These are phyloP conservation scores for Punctularia strigosozonata DNA, from an alignment of 768 basidiomycete genomes.

Conservation along the genomic window DNA sequence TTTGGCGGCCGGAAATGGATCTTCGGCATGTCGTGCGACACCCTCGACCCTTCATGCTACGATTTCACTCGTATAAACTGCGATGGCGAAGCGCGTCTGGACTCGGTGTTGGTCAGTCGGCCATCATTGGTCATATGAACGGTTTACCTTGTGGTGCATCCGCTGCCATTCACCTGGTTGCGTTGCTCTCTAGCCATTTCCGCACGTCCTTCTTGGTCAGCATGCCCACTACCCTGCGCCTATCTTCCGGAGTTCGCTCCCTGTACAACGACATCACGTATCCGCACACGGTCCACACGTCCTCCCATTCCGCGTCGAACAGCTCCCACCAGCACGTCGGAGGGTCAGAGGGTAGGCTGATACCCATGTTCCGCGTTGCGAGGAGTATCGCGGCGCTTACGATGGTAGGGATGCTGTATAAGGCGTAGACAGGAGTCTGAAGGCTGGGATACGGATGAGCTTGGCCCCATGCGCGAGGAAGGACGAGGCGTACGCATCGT, in stretches of 20 bases:
- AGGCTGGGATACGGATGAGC: constrained; percentile 36
- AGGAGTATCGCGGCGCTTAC: constrained; percentile 86
- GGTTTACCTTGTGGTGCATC: too few species aligned
- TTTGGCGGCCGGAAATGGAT: too few species aligned
- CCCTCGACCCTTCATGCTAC: too few species aligned
- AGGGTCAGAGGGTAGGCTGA: constrained; percentile 61
- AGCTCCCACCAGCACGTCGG: constrained; percentile 86
- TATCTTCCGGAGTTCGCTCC: constrained; percentile 30
- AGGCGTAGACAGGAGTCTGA: constrained; percentile 85
- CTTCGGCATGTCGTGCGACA: too few species aligned
- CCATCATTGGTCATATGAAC: too few species aligned
- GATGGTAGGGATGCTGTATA: constrained; percentile 83
- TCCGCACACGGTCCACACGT: constrained; percentile 80
- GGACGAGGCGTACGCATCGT: constrained; percentile 69
- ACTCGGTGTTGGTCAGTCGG: too few species aligned
- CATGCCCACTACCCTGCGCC: constrained; percentile 39
- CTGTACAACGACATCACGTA: constrained; percentile 75
- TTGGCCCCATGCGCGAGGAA: constrained; percentile 2
- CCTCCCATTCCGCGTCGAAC: constrained; percentile 87
- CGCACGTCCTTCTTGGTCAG: constrained; percentile 72
- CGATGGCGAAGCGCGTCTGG: too few species aligned
- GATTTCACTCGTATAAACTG: too few species aligned
- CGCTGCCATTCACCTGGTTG: constrained; percentile 2
- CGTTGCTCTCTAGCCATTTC: constrained; percentile 65
- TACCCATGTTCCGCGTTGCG: constrained; percentile 54